Base-by-base conservation (phyloP, 306 rosid species). In the Ziziphus jujuba region DNA sequence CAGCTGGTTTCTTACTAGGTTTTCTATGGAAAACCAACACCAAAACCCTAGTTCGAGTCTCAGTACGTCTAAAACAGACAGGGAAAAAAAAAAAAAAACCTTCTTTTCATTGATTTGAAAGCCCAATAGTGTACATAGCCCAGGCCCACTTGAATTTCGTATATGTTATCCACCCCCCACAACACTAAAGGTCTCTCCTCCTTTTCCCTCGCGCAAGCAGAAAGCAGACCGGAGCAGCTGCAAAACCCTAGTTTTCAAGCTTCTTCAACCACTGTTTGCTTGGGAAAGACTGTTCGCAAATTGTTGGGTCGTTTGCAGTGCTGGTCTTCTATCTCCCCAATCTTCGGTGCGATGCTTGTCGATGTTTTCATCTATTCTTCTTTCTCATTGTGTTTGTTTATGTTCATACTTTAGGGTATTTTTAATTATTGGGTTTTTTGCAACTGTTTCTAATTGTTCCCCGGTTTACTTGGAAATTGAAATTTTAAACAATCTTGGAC, bases 11-110 rank as follows among this genome's bases (percentile, higher is more conserved):
- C 5, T 23, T 56, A 0, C 3, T n/a, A 19, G 16, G 15, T 21
- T 43, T 24, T 31, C 7, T n/a, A 54, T 28, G 20, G 22, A 14
- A 35, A 12, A 2, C 19, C 8, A 49, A 12, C 0, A 6, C 10
- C 22, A 15, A 54, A 77, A 72, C 74, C 82, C 77, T 78, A 72
- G 78, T 78, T 78, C 82, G 82, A 78, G 14, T 63, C 75, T 9
- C 72, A 4, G 45, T 2, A 34, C 23, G 0, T n/a, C 4, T 4
- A 28, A 28, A 28, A 28, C n/a, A n/a, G n/a, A n/a, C n/a, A n/a
- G n/a, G n/a, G n/a, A 28, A 28, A 28, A 28, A 28, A 28, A 28
- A 28, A 28, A 28, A 28, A 28, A 28, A 28, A 28, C 4, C 33
- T 1, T 28, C 33, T 28, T 28, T 28, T 4, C 4, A 28, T 4